Evolutionary conservation across 2,329 filamentous ascomycete genomes (phyloP).

Genomic region (Neophaeococcomyces aloes): DNA sequence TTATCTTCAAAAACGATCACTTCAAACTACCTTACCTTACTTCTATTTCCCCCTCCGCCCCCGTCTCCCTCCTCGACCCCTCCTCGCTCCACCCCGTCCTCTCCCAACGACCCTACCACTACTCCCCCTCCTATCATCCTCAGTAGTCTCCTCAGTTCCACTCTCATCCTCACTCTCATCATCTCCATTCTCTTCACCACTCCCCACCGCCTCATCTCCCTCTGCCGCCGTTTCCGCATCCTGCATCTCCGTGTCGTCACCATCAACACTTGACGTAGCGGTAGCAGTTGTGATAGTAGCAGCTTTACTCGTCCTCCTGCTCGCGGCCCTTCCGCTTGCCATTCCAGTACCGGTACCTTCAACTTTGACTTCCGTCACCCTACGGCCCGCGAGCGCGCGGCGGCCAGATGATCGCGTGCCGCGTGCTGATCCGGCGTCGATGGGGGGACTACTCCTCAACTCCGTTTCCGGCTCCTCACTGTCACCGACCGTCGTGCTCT

Average conservation of each 20-base stretch:
- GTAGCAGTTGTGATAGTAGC: constrained; percentile 12
- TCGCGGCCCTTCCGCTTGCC: constrained; percentile 24
- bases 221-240: constrained; percentile 24
- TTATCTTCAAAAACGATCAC: no score
- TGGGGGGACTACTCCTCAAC: constrained; percentile 16
- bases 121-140: constrained; percentile 13
- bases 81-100: constrained; percentile 36
- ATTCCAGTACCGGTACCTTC: no score
- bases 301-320: constrained; percentile 22
- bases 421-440: constrained; percentile 14
- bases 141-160: constrained; percentile 30
- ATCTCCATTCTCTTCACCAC: constrained; percentile 29
- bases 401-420: constrained; percentile 24
- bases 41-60: constrained; percentile 36
- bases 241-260: constrained; percentile 25
- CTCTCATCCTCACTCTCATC: constrained; percentile 28
- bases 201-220: constrained; percentile 26
- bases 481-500: constrained; percentile 37
- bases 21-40: no score
- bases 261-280: constrained; percentile 23
- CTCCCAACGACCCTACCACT: constrained; percentile 3
- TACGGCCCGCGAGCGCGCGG: background rate
- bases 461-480: constrained; percentile 40
- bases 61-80: constrained; percentile 38
- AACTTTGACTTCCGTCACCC: constrained; percentile 30